These are phyloP conservation scores for Podaxis mareebaensis DNA, from an alignment of 768 basidiomycete species.

Conservation along the genomic window DNA sequence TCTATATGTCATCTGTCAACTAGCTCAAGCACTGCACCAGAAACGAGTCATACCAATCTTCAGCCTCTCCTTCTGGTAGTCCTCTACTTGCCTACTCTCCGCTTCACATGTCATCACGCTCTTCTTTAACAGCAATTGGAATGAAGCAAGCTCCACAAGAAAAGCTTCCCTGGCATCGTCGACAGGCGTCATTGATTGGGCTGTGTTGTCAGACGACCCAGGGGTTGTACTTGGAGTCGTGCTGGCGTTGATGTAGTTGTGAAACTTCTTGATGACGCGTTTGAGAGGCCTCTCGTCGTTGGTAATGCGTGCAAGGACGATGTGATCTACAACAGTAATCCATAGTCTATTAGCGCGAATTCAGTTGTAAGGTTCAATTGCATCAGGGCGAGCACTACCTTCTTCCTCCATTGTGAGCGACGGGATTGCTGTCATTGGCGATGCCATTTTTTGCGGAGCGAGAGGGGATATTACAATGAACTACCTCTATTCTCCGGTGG, in stretches of 20 bases:
- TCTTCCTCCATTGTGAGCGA: conserved; percentile 63
- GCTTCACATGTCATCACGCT: conserved; percentile 83
- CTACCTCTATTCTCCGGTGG: not conserved
- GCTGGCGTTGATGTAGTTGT: conserved; percentile 64
- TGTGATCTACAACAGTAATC: conserved; percentile 53
- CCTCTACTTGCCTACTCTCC: conserved; percentile 81
- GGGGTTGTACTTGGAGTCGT: conserved; percentile 44
- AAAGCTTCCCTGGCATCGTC: conserved; percentile 81
- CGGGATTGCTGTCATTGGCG: conserved; percentile 32
- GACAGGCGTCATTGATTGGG: conserved; percentile 31
- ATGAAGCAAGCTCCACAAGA: conserved; percentile 74
- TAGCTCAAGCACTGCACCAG: conserved; percentile 11
- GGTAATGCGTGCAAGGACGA: conserved; percentile 78
- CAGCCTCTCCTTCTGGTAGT: conserved; percentile 73
- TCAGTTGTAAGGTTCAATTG: conserved; percentile 16
- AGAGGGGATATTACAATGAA: not conserved
- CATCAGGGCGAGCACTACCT: conserved; percentile 36
- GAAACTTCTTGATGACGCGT: conserved; percentile 80
- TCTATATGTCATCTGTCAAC: conserved; percentile 40
- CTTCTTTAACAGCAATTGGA: conserved; percentile 75
- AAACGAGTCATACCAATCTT: conserved; percentile 59
- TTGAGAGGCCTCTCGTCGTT: conserved; percentile 81
- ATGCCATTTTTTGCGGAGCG: conserved; percentile 8
- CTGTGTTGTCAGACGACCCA: conserved; percentile 22
- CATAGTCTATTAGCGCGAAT: conserved; percentile 28